Percentiles rank a stretch among this genome's conserved stretches.
Conservation (phyloP, 148 eudicot species). For the Linanthus parryae region DNA sequence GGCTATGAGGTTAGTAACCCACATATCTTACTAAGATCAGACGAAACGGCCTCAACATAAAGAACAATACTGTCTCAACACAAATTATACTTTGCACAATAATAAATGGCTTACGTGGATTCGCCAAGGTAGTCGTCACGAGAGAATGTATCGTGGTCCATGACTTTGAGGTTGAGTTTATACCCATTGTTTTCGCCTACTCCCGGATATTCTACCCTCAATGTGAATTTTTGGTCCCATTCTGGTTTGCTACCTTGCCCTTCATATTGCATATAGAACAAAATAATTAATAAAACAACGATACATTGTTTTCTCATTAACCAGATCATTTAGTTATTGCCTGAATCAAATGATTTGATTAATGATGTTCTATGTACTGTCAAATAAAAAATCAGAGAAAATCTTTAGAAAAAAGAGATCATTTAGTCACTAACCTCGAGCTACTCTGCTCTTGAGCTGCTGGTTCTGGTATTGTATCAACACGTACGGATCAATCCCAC, state of each 20-base stretch:
- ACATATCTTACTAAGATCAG: too few species aligned
- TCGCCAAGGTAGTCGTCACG: conserved; percentile 57
- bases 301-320: neutral
- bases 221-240: conserved; percentile 54
- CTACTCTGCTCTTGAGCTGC: conserved; percentile 43
- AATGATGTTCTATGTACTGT: neutral
- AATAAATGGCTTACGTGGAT: conserved; percentile 36
- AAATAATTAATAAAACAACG: neutral
- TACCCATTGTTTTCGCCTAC: too few species aligned
- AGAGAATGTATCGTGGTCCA: conserved; percentile 80
- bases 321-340: neutral
- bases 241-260: conserved; percentile 56
- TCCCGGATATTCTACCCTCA: conserved; percentile 66
- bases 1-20: too few species aligned
- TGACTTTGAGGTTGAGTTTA: conserved; percentile 31
- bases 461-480: conserved; percentile 53
- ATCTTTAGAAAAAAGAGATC: neutral
- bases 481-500: conserved; percentile 66
- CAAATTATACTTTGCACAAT: neutral
- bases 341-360: neutral
- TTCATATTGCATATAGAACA: conserved; percentile 8
- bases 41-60: too few species aligned
- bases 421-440: conserved; percentile 29
- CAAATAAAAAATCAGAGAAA: too few species aligned
- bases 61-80: neutral